phyloP scores from a whole-genome alignment of 257 asterid genomes.

The Vinca minor region DNA sequence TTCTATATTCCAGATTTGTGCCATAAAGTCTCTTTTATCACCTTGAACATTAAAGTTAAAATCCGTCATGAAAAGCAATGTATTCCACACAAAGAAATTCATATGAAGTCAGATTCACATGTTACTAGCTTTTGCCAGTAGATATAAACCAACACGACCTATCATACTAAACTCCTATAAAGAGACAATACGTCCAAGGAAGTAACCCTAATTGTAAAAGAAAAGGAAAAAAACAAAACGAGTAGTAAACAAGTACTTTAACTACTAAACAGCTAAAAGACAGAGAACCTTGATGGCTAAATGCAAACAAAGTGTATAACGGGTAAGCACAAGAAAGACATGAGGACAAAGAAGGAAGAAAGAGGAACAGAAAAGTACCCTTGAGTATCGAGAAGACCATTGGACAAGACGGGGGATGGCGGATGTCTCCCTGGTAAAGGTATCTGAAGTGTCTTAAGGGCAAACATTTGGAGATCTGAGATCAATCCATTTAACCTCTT shows the following conservation, averaged over 20 bases:
- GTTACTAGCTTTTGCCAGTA: not conserved
- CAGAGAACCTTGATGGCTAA: not conserved
- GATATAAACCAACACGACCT: not conserved
- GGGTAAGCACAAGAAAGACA: not conserved
- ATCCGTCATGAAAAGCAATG: not conserved
- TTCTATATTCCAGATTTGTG: not conserved
- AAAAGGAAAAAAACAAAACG: not conserved
- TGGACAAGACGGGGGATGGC: conserved; percentile 55
- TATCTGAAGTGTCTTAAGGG: conserved; percentile 67
- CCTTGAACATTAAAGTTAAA: not conserved
- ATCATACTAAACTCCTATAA: not conserved
- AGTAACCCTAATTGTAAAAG: not conserved
- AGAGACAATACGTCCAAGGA: not conserved
- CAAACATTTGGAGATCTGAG: conserved; percentile 92
- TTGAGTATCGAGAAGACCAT: conserved; percentile 27
- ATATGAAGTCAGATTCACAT: not conserved
- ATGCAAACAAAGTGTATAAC: not conserved
- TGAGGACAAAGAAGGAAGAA: not conserved
- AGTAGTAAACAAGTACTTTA: not conserved
- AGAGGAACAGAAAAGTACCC: not conserved
- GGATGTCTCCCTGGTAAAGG: conserved; percentile 89
- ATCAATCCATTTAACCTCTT: conserved; percentile 78
- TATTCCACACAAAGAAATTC: not conserved
- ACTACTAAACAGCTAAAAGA: not conserved
- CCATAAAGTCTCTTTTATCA: not conserved